Conservation (phyloP, 192 early-diverging fungal genomes). For the Endogone sp. region DNA sequence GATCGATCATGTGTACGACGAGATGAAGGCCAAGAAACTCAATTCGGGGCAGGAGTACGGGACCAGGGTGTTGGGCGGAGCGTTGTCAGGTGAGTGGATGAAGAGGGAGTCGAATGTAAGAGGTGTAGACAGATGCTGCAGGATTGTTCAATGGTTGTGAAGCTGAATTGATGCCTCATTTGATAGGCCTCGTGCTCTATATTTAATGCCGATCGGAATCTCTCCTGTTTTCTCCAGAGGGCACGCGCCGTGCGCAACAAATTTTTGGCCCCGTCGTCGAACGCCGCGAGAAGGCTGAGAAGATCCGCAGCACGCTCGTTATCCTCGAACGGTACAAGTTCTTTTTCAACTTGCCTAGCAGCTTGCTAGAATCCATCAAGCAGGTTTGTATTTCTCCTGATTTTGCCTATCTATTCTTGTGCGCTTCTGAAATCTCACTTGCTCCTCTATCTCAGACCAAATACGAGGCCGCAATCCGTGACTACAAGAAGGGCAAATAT, state of each 20-base stretch:
- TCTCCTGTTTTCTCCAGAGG: conserved; percentile 34
- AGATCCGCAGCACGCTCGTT: conserved; percentile 83
- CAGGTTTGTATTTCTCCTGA: conserved; percentile 44
- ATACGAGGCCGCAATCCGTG: conserved; percentile 86
- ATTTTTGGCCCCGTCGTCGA: conserved; percentile 87
- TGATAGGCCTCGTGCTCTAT: not conserved
- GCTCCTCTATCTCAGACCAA: conserved; percentile 48
- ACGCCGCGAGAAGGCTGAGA: conserved; percentile 79
- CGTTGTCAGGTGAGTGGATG: conserved; percentile 66
- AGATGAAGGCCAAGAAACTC: conserved; percentile 83
- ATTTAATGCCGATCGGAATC: not conserved
- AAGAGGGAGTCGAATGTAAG: not conserved
- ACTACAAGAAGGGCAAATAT: conserved; percentile 94
- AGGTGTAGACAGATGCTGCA: not conserved
- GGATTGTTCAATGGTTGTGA: not conserved
- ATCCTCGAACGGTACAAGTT: conserved; percentile 96
- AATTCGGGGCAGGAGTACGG: conserved; percentile 81
- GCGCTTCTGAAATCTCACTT: not conserved
- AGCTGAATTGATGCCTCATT: not conserved
- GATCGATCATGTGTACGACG: conserved; percentile 90
- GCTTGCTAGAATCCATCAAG: conserved; percentile 75
- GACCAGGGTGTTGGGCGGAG: conserved; percentile 61
- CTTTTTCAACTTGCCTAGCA: conserved; percentile 94
- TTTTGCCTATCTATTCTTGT: not conserved
- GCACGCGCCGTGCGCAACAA: conserved; percentile 65